These are phyloP conservation scores for Ambrosia artemisiifolia DNA, from an alignment of 129 eudicot species.

Conservation along the genomic window DNA sequence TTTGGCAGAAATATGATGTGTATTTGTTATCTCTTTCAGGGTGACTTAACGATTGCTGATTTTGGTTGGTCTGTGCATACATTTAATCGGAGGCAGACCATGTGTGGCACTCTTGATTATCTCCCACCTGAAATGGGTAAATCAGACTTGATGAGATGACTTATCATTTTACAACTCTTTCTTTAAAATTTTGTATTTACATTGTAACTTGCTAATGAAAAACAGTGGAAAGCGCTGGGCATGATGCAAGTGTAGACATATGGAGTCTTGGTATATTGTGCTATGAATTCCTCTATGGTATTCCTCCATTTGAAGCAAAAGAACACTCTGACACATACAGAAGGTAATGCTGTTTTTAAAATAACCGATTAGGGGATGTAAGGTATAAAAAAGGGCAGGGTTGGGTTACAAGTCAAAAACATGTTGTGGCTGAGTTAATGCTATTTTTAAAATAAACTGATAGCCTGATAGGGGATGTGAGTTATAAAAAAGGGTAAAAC, in stretches of 20 bases:
- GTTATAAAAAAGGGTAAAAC: too few species aligned
- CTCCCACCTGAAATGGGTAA: slow-evolving; percentile 99
- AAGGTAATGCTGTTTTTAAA: slow-evolving; percentile 44
- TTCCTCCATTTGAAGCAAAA: slow-evolving; percentile 93
- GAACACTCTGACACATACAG: slow-evolving; percentile 92
- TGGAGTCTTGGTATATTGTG: slow-evolving; percentile 96
- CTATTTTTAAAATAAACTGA: too few species aligned
- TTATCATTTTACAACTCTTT: too few species aligned
- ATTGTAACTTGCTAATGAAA: background rate
- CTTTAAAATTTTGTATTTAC: background rate
- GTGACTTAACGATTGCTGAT: slow-evolving; percentile 93
- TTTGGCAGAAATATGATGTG: background rate
- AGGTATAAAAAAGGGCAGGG: background rate
- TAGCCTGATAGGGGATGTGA: too few species aligned
- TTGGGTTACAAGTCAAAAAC: background rate
- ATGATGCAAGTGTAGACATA: slow-evolving; percentile 89
- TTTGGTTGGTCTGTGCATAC: slow-evolving; percentile 99
- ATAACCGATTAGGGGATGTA: too few species aligned
- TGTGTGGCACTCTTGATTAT: slow-evolving; percentile 97
- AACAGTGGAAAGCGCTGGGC: slow-evolving; percentile 93
- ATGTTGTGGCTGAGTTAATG: background rate
- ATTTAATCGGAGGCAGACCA: slow-evolving; percentile 82
- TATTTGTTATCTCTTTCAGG: slow-evolving; percentile 43
- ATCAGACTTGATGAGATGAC: background rate
- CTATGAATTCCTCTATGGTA: slow-evolving; percentile 88